These are phyloP conservation scores for Scheffersomyces stambukii DNA, from an alignment of 1,139 yeast species.

Conservation along the genomic window DNA sequence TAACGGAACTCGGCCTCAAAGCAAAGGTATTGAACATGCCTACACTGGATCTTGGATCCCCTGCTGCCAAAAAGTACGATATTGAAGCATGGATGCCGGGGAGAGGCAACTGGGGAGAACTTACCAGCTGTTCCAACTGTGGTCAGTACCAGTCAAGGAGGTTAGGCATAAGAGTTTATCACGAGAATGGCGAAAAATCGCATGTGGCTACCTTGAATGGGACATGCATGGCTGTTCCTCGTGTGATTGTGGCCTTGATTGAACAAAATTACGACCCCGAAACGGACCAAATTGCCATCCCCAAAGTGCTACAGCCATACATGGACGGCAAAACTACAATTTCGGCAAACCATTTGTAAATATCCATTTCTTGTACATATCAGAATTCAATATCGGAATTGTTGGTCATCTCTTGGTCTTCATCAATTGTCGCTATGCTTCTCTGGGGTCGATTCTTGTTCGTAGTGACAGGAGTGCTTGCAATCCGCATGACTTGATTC, in stretches of 20 bases:
- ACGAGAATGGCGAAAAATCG: conserved; percentile 26
- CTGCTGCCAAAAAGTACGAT: conserved; percentile 88
- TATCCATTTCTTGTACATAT: conserved; percentile 1
- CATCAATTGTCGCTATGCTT: no score
- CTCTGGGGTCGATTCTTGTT: no score
- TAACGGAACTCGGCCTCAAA: conserved; percentile 64
- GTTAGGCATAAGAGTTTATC: conserved; percentile 62
- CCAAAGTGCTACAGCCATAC: conserved; percentile 60
- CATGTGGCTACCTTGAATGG: conserved; percentile 88
- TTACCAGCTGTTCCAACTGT: conserved; percentile 89
- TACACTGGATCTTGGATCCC: conserved; percentile 85
- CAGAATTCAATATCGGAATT: conserved; percentile 22
- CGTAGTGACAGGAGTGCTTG: conserved; percentile 24
- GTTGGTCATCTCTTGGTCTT: conserved; percentile 11
- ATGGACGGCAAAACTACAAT: conserved; percentile 51
- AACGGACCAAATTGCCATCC: conserved; percentile 56
- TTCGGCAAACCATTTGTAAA: conserved; percentile 1
- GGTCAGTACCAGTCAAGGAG: conserved; percentile 88
- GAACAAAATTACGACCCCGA: conserved; percentile 75
- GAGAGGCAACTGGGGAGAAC: conserved; percentile 87
- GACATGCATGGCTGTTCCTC: conserved; percentile 93
- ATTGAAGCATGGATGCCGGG: conserved; percentile 99
- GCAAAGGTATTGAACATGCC: conserved; percentile 91
- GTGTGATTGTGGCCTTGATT: conserved; percentile 81
- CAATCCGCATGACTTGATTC: conserved; percentile 21